Evolutionary conservation across 352 stramenopile species (phyloP).

Genomic region (Pythium grandisporangium): DNA sequence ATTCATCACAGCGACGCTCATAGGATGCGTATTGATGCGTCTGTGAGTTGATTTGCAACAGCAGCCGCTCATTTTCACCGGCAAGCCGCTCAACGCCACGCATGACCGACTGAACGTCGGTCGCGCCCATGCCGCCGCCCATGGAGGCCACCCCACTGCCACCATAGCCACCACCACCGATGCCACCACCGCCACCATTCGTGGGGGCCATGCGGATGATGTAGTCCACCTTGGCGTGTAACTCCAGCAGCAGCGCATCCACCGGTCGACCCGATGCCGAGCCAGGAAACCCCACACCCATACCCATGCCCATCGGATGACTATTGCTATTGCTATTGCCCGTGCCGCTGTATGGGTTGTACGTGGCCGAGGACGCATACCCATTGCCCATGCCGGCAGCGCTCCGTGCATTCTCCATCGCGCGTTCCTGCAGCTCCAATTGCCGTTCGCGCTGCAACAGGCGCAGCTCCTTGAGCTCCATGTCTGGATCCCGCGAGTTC

Average conservation of each 20-base stretch:
- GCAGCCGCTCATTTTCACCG: slow-evolving; percentile 59
- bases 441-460: slow-evolving; percentile 43
- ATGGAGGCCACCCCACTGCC: neutral
- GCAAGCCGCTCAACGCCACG: slow-evolving; percentile 66
- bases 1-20: slow-evolving; percentile 61
- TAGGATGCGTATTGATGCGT: slow-evolving; percentile 64
- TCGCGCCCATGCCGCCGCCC: slow-evolving; percentile 18
- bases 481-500: too few relatives aligned
- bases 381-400: neutral
- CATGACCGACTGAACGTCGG: slow-evolving; percentile 50
- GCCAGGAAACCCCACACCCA: slow-evolving; percentile 6
- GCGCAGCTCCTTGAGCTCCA: slow-evolving; percentile 44
- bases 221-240: slow-evolving; percentile 73
- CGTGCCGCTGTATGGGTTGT: neutral
- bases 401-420: slow-evolving; percentile 10
- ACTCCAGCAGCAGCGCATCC: slow-evolving; percentile 39
- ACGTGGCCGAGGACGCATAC: neutral
- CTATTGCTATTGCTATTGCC: neutral
- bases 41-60: slow-evolving; percentile 72
- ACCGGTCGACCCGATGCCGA: slow-evolving; percentile 25
- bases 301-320: too few relatives aligned
- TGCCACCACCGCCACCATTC: slow-evolving; percentile 4
- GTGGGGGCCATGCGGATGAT: slow-evolving; percentile 55
- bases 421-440: slow-evolving; percentile 36
- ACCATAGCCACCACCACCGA: neutral